phyloP scores from a whole-genome alignment of 1,284 basidiomycete species.

The Serendipita sp. region DNA sequence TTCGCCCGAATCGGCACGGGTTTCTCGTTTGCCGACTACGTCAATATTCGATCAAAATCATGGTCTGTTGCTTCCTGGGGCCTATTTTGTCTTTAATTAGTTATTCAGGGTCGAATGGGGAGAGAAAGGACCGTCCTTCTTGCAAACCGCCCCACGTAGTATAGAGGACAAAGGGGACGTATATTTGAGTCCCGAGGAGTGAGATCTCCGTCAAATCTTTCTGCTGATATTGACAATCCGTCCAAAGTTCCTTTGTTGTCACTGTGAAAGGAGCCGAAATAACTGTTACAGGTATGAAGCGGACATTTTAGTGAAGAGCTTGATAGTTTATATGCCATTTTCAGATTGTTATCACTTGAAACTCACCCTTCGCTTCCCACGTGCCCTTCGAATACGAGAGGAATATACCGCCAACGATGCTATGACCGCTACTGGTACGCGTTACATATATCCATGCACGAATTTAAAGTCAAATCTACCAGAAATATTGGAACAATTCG shows the following conservation, averaged over 20 bases:
- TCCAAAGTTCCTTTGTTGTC: conserved; percentile 63
- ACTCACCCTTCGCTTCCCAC: conserved; percentile 76
- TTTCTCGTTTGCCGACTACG: conserved; percentile 68
- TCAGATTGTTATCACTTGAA: conserved; percentile 60
- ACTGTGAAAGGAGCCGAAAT: conserved; percentile 87
- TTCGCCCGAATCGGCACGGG: conserved; percentile 83
- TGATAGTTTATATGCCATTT: neutral
- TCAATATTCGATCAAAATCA: conserved; percentile 59
- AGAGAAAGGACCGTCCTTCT: conserved; percentile 41
- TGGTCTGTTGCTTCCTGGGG: conserved; percentile 27
- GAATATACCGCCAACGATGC: conserved; percentile 56
- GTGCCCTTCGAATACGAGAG: conserved; percentile 65
- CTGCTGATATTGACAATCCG: neutral
- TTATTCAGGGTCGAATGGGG: conserved; percentile 39
- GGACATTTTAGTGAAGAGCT: too few species aligned
- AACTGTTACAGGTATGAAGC: conserved; percentile 43
- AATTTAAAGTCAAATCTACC: conserved; percentile 19
- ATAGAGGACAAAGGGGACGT: conserved; percentile 69
- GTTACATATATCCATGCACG: conserved; percentile 11
- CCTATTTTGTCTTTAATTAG: too few species aligned
- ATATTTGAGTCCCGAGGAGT: conserved; percentile 71
- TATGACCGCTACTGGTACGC: conserved; percentile 46
- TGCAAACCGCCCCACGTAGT: conserved; percentile 29
- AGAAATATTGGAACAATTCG: conserved; percentile 42
- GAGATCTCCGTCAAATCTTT: conserved; percentile 17